Evolutionary conservation across 768 basidiomycete genomes (phyloP).

Genomic region (Ephemerocybe angulata): DNA sequence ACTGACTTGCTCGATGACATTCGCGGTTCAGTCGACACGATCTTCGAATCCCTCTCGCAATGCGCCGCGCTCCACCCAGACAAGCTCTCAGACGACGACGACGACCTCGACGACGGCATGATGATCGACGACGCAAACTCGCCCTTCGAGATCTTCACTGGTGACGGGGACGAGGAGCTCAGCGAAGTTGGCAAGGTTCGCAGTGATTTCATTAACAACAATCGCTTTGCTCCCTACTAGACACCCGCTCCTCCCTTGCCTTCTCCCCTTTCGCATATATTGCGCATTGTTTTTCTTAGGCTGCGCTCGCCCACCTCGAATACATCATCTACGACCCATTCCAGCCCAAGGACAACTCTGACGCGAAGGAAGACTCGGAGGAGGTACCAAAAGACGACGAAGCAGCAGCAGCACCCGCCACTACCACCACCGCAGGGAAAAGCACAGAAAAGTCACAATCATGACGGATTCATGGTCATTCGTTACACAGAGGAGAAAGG

Average conservation of each 20-base stretch:
- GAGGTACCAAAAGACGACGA: not conserved
- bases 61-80: conserved; percentile 89
- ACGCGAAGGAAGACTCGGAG: not conserved
- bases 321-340: conserved; percentile 67
- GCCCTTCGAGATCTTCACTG: conserved; percentile 53
- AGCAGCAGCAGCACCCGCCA: too few relatives aligned
- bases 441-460: too few relatives aligned
- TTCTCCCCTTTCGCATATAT: too few relatives aligned
- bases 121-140: conserved; percentile 48
- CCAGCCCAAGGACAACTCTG: conserved; percentile 11
- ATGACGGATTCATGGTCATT: too few relatives aligned
- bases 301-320: conserved; percentile 78
- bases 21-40: conserved; percentile 60
- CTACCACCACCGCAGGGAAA: too few relatives aligned
- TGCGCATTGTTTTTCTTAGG: too few relatives aligned
- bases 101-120: conserved; percentile 52
- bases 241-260: conserved; percentile 29
- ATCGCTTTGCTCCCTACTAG: conserved; percentile 86
- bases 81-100: conserved; percentile 42
- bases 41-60: conserved; percentile 81
- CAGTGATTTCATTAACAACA: conserved; percentile 78
- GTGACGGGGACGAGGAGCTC: conserved; percentile 66
- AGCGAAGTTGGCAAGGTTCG: conserved; percentile 91
- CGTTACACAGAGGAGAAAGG: too few relatives aligned
- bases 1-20: not conserved